phyloP scores from a whole-genome alignment of 2,329 filamentous ascomycete genomes.

The Leptosphaerulina australis region DNA sequence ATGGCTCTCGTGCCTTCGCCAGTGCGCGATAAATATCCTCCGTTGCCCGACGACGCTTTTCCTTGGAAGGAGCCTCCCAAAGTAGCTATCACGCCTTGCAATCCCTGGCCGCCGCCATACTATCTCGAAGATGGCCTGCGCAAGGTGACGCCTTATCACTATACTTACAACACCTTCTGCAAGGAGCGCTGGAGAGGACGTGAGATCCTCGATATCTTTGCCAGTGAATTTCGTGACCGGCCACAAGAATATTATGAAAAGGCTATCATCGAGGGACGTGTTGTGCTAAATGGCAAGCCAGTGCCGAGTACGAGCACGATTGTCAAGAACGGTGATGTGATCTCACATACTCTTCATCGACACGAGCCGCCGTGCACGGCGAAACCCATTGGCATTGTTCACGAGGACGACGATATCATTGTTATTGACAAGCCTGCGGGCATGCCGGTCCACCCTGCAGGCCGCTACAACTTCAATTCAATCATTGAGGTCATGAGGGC shows the following conservation, averaged over 20 bases:
- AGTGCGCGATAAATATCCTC: conserved; percentile 39
- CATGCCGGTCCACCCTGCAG: conserved; percentile 92
- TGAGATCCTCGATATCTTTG: conserved; percentile 83
- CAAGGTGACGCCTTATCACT: conserved; percentile 85
- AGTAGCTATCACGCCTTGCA: conserved; percentile 56
- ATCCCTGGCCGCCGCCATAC: conserved; percentile 73
- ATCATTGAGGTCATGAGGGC: conserved; percentile 91
- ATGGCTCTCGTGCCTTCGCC: conserved; percentile 54
- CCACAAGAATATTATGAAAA: conserved; percentile 80
- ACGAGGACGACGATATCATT: conserved; percentile 91
- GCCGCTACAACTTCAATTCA: conserved; percentile 94
- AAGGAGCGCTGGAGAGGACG: conserved; percentile 92
- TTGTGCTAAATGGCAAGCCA: conserved; percentile 77
- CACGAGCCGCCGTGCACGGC: conserved; percentile 93
- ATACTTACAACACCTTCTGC: conserved; percentile 92
- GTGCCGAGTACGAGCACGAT: conserved; percentile 70
- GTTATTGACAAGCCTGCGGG: conserved; percentile 97
- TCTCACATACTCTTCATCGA: conserved; percentile 91
- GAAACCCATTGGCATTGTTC: conserved; percentile 78
- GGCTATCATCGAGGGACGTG: conserved; percentile 79
- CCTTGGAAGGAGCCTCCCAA: conserved; percentile 54
- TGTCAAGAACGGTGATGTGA: conserved; percentile 85
- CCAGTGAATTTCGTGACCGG: conserved; percentile 88
- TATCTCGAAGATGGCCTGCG: conserved; percentile 82
- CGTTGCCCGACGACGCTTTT: conserved; percentile 43